Percentiles rank a stretch among this genome's conserved stretches.
Conservation (phyloP, 2,329 filamentous ascomycete genomes). For the Verticillium isaacii region DNA sequence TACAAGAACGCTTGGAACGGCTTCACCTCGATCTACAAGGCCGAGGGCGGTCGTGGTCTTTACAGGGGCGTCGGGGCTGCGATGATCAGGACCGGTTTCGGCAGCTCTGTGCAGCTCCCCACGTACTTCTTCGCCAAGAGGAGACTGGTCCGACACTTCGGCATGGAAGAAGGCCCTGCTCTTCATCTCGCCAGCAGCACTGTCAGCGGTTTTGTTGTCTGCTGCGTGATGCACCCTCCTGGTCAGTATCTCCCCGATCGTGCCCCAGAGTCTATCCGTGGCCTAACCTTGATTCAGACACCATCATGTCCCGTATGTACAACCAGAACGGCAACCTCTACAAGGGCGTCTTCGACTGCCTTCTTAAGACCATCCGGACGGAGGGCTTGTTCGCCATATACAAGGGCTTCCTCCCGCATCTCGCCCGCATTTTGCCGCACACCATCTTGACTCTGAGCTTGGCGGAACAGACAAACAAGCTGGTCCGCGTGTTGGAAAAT, state of each 20-base stretch:
- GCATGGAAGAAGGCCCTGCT: constrained; percentile 85
- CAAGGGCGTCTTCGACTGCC: constrained; percentile 84
- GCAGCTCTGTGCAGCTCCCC: constrained; percentile 90
- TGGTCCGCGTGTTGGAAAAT: constrained; percentile 73
- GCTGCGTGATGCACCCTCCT: constrained; percentile 96
- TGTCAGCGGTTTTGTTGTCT: constrained; percentile 91
- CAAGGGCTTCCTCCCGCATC: constrained; percentile 94
- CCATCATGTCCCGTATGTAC: constrained; percentile 97
- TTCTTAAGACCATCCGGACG: constrained; percentile 84
- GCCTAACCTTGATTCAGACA: constrained; percentile 51
- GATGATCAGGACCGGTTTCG: constrained; percentile 94
- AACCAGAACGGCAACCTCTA: constrained; percentile 99
- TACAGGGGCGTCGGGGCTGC: constrained; percentile 90
- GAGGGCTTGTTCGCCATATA: constrained; percentile 92
- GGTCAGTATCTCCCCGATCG: constrained; percentile 43
- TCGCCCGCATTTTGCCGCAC: constrained; percentile 90
- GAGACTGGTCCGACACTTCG: constrained; percentile 72
- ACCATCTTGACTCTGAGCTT: constrained; percentile 90
- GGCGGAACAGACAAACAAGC: constrained; percentile 95
- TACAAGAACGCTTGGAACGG: constrained; percentile 87
- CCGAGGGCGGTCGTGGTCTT: constrained; percentile 74
- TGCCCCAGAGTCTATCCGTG: background rate
- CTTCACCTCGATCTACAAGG: constrained; percentile 69
- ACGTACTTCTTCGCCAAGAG: constrained; percentile 98
- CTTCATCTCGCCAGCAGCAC: constrained; percentile 87